A percentile compares a stretch with the other conserved stretches of the same genome.
phyloP scores from a whole-genome alignment of 2,329 filamentous ascomycete species.

The Beauveria sp. region DNA sequence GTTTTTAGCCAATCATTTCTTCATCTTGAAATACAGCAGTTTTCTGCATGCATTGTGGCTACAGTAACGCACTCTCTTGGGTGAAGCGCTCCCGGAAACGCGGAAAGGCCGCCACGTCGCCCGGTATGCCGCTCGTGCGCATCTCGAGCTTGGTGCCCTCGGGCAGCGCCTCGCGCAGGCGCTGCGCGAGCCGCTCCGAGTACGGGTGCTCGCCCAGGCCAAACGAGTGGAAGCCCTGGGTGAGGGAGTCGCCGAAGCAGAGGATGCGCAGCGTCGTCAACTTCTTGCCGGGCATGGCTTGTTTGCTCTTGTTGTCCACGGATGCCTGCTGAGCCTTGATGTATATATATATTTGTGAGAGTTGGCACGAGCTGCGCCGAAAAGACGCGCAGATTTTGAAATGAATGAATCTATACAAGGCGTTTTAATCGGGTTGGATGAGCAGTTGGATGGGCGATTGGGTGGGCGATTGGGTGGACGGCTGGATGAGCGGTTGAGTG shows the following conservation, averaged over 20 bases:
- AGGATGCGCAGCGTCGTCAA: constrained; percentile 41
- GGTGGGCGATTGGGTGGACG: no score
- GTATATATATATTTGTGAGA: no score
- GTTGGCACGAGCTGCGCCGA: no score
- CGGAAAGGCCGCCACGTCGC: constrained; percentile 38
- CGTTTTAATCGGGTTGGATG: no score
- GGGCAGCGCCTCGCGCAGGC: constrained; percentile 39
- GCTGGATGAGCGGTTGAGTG: no score
- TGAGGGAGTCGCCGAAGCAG: constrained; percentile 60
- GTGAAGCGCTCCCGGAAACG: constrained; percentile 25
- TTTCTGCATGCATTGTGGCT: no score
- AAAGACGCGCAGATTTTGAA: no score
- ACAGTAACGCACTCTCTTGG: constrained; percentile 28
- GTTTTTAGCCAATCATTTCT: neutral
- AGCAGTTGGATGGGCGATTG: no score
- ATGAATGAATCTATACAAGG: no score
- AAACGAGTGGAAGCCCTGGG: constrained; percentile 41
- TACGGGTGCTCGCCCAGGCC: constrained; percentile 46
- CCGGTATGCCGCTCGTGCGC: constrained; percentile 41
- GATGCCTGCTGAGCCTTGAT: no score
- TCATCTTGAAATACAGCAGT: neutral
- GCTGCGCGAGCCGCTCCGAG: constrained; percentile 36
- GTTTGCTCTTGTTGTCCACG: no score
- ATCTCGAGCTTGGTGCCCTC: constrained; percentile 32
- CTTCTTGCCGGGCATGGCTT: constrained; percentile 20